phyloP scores from a whole-genome alignment of 345 rosid species.

The Populus deltoides region DNA sequence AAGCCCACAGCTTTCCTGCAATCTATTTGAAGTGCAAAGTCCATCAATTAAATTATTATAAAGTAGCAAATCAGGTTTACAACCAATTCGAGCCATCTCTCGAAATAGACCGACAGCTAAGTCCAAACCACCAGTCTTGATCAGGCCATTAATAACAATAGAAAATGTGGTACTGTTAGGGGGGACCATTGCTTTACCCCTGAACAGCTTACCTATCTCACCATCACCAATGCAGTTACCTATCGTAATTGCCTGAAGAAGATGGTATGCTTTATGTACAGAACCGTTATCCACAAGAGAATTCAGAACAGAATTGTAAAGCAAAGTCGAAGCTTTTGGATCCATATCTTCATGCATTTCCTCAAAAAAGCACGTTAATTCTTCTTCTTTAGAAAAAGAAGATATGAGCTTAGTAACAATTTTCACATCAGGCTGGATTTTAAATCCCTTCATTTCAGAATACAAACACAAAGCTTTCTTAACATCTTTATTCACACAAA shows the following conservation, averaged over 20 bases:
- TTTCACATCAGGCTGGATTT: conserved; percentile 50
- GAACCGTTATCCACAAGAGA: conserved; percentile 35
- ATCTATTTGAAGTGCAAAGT: conserved; percentile 62
- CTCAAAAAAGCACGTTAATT: conserved; percentile 36
- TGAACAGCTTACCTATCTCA: conserved; percentile 33
- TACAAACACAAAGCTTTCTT: conserved; percentile 57
- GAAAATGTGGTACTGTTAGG: conserved; percentile 46
- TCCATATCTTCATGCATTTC: conserved; percentile 45
- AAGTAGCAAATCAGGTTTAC: conserved; percentile 37
- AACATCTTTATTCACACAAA: conserved; percentile 51
- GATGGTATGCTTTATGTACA: conserved; percentile 49
- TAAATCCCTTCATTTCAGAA: conserved; percentile 54
- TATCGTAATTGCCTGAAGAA: conserved; percentile 46
- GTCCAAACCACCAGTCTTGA: conserved; percentile 50
- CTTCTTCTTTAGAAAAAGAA: conserved; percentile 51
- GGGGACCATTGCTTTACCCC: conserved; percentile 30
- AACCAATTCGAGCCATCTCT: conserved; percentile 47
- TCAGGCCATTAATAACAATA: conserved; percentile 49
- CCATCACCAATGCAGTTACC: conserved; percentile 19
- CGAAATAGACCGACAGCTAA: conserved; percentile 54
- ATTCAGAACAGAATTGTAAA: conserved; percentile 47
- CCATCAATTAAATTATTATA: conserved; percentile 58
- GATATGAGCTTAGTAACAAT: conserved; percentile 55
- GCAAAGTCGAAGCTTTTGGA: conserved; percentile 41
- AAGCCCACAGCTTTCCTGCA: conserved; percentile 56